These are phyloP conservation scores for Zymoseptoria crescenta DNA, from an alignment of 2,329 filamentous ascomycete species.

Conservation along the genomic window DNA sequence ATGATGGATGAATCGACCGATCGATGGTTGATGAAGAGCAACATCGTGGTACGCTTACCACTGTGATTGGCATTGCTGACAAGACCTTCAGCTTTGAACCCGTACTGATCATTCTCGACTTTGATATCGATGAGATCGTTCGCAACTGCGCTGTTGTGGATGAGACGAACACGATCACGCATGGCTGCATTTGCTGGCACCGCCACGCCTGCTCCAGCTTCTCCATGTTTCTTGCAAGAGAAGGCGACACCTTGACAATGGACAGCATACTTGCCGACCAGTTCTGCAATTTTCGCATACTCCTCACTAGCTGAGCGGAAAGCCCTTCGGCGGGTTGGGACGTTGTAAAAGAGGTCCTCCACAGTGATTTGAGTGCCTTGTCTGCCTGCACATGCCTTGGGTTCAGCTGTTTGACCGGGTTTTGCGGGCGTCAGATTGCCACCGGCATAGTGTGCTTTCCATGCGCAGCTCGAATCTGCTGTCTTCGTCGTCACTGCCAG, in stretches of 20 bases:
- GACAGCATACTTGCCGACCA: conserved; percentile 86
- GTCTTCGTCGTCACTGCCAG: conserved; percentile 92
- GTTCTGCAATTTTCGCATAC: conserved; percentile 94
- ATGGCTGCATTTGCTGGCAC: conserved; percentile 65
- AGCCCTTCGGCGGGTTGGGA: conserved; percentile 77
- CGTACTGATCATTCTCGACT: conserved; percentile 66
- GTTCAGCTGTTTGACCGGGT: conserved; percentile 77
- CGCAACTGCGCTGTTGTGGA: conserved; percentile 75
- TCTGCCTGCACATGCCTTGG: conserved; percentile 78
- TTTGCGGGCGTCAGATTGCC: conserved; percentile 76
- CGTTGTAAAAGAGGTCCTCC: conserved; percentile 95
- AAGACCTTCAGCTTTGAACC: conserved; percentile 73
- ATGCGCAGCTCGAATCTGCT: conserved; percentile 77
- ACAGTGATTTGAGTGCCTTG: conserved; percentile 90
- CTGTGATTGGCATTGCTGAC: conserved; percentile 92
- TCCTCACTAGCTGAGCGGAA: conserved; percentile 91
- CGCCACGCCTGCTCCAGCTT: conserved; percentile 73
- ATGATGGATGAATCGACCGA: conserved; percentile 83
- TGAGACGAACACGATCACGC: conserved; percentile 79
- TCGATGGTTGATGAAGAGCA: conserved; percentile 95
- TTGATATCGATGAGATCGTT: conserved; percentile 79
- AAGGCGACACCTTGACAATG: conserved; percentile 90
- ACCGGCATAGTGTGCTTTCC: conserved; percentile 79
- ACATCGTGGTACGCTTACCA: conserved; percentile 76
- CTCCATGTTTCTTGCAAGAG: conserved; percentile 93